These are phyloP conservation scores for Aspergillus hancockii DNA, from an alignment of 495 filamentous ascomycete species.

Conservation along the genomic window DNA sequence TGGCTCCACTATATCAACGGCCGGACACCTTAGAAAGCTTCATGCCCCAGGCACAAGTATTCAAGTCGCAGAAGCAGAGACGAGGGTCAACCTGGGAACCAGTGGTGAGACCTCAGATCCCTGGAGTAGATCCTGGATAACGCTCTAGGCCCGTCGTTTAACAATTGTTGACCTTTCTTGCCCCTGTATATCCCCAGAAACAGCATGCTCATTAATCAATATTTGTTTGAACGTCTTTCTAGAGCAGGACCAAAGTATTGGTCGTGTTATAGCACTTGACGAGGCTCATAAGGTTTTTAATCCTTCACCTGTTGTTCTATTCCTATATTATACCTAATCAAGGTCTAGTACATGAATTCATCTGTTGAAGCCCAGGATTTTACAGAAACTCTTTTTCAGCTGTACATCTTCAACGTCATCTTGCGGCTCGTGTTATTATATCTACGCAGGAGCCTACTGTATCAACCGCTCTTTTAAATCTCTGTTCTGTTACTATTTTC, in stretches of 20 bases:
- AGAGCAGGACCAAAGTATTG: conserved; percentile 43
- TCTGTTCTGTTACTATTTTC: conserved; percentile 73
- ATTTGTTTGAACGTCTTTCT: conserved; percentile 65
- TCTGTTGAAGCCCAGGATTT: conserved; percentile 48
- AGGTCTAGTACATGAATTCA: conserved; percentile 51
- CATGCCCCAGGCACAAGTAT: conserved; percentile 41
- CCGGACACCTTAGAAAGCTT: conserved; percentile 60
- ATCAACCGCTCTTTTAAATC: conserved; percentile 63
- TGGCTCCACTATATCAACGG: conserved; percentile 53
- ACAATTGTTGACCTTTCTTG: conserved; percentile 77
- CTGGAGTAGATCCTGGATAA: neutral
- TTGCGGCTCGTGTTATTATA: conserved; percentile 65
- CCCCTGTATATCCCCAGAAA: conserved; percentile 65
- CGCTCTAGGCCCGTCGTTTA: conserved; percentile 51
- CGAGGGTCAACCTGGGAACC: conserved; percentile 13
- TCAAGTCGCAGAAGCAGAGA: no score
- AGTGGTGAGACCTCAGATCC: neutral
- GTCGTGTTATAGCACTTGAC: conserved; percentile 57
- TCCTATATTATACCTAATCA: no score
- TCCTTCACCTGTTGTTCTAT: no score
- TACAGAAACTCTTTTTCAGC: conserved; percentile 64
- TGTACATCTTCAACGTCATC: conserved; percentile 72
- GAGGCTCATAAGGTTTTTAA: conserved; percentile 57
- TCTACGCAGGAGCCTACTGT: conserved; percentile 82
- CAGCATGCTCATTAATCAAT: conserved; percentile 69